phyloP scores from a whole-genome alignment of 2,329 filamentous ascomycete species.

The Monilinia aucupariae region DNA sequence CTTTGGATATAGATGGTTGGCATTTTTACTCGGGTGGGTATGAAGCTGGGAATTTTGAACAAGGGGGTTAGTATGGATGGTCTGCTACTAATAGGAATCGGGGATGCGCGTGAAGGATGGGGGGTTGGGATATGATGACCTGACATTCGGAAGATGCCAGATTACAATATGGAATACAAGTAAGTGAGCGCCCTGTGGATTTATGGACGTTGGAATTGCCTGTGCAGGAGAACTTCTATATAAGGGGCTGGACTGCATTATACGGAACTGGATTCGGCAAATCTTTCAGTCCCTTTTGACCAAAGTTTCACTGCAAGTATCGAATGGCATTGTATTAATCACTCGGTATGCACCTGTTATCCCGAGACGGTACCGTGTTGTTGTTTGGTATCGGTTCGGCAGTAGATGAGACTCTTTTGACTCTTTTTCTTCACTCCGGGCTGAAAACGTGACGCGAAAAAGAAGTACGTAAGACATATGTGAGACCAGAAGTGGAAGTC shows the following conservation, averaged over 20 bases:
- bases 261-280: too few relatives aligned
- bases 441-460: conserved; percentile 1
- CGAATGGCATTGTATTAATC: too few relatives aligned
- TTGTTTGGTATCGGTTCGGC: conserved; percentile 3
- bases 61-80: neutral
- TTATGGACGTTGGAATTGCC: neutral
- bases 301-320: too few relatives aligned
- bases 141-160: neutral
- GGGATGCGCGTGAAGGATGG: neutral
- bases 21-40: neutral
- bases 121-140: neutral
- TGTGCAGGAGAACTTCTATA: too few relatives aligned
- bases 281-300: too few relatives aligned
- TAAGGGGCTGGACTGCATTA: too few relatives aligned
- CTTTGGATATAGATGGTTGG: neutral
- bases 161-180: neutral
- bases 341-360: neutral
- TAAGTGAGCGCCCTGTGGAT: neutral
- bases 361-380: neutral
- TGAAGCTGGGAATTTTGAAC: neutral
- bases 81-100: conserved; percentile 7
- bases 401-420: neutral
- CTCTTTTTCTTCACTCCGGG: neutral
- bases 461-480: neutral
- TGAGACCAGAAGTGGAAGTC: neutral